phyloP scores from a whole-genome alignment of 345 rosid genomes.

The Rhizophora apiculata region DNA sequence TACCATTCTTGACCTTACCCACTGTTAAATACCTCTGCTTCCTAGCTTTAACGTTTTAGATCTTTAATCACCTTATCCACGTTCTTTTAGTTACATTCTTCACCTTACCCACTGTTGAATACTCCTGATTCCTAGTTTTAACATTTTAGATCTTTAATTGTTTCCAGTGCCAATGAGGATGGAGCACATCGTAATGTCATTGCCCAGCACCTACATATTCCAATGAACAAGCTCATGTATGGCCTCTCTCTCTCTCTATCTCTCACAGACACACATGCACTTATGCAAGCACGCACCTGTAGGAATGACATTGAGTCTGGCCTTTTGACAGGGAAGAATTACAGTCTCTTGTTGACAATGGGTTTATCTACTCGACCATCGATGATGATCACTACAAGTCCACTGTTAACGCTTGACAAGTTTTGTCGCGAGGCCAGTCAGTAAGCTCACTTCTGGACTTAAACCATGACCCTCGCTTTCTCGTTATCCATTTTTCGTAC shows the following conservation, averaged over 20 bases:
- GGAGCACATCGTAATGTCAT: conserved; percentile 60
- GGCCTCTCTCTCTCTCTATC: conserved; percentile 10
- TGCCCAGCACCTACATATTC: conserved; percentile 57
- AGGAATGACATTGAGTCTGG: not conserved
- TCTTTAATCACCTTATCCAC: not conserved
- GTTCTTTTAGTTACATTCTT: no score
- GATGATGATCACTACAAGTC: conserved; percentile 72
- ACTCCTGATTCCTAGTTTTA: not conserved
- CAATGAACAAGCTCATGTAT: conserved; percentile 58
- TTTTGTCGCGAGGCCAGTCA: not conserved
- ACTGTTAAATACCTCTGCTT: not conserved
- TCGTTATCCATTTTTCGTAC: not conserved
- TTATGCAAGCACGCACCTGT: not conserved
- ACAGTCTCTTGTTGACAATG: conserved; percentile 50
- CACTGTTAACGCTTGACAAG: conserved; percentile 49
- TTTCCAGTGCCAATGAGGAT: conserved; percentile 47
- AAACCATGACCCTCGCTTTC: not conserved
- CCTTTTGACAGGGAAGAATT: conserved; percentile 59
- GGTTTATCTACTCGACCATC: conserved; percentile 56
- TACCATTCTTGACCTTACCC: no score
- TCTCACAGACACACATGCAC: not conserved
- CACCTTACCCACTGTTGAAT: not conserved
- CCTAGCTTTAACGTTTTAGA: not conserved
- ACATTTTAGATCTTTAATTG: not conserved
- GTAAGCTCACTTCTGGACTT: not conserved